Evolutionary conservation across 1,284 basidiomycete genomes (phyloP).

Genomic region (Cutaneotrichosporon curvatum): DNA sequence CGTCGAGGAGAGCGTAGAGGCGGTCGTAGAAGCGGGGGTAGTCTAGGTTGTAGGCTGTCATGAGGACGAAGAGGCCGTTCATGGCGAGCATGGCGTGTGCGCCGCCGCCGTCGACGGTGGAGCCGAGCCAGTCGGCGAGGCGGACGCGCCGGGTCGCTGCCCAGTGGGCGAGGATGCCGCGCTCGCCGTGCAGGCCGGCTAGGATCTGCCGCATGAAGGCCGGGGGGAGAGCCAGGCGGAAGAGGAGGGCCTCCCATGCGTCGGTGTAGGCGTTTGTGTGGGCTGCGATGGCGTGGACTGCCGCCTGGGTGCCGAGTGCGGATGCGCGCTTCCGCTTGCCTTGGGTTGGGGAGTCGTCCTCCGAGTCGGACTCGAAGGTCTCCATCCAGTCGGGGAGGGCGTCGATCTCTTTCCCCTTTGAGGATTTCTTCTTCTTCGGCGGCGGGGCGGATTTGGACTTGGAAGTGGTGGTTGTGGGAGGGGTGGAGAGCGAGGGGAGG

Average conservation of each 20-base stretch:
- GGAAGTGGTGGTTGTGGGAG: slow-evolving; percentile 32
- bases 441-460: slow-evolving; percentile 21
- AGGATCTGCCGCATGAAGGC: slow-evolving; percentile 36
- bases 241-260: slow-evolving; percentile 34
- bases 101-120: slow-evolving; percentile 78
- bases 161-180: slow-evolving; percentile 41
- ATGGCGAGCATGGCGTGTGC: slow-evolving; percentile 82
- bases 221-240: slow-evolving; percentile 20
- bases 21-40: slow-evolving; percentile 93
- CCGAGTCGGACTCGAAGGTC: slow-evolving; percentile 45
- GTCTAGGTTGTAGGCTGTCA: slow-evolving; percentile 90
- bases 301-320: slow-evolving; percentile 29
- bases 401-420: slow-evolving; percentile 26
- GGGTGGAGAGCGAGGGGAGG: slow-evolving; percentile 62
- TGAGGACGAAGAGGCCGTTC: slow-evolving; percentile 85
- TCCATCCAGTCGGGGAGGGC: slow-evolving; percentile 45
- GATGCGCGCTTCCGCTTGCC: slow-evolving; percentile 29
- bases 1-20: slow-evolving; percentile 83
- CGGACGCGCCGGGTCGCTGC: slow-evolving; percentile 54
- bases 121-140: slow-evolving; percentile 90
- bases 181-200: slow-evolving; percentile 37
- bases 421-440: slow-evolving; percentile 42
- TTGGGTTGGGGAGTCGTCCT: slow-evolving; percentile 39
- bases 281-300: slow-evolving; percentile 27
- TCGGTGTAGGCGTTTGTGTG: slow-evolving; percentile 32